Base-by-base conservation (phyloP, 2,329 filamentous ascomycete species). In the Alternaria conjuncta region DNA sequence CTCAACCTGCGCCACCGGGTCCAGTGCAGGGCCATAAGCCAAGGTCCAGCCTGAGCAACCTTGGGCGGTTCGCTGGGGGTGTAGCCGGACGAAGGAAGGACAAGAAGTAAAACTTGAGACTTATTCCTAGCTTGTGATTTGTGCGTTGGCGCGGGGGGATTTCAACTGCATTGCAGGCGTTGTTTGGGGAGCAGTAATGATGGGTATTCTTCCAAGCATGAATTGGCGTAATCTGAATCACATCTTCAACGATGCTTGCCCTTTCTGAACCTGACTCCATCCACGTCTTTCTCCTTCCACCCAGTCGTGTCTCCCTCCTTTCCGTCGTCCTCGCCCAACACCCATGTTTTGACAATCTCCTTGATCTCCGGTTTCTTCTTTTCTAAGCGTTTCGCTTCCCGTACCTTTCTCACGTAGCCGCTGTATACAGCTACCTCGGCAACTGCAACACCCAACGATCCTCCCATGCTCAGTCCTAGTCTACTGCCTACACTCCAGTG, bases 401-500 rank as follows among this genome's bases (percentile, higher is more conserved):
- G 84, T 71, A 94, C 84, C 64, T 91, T 87, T 83, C 90, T 88
- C 47, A 93, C 84, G 74, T 94, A 96, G 5, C 89, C 90, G 8
- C 86, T 86, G 74, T 95, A 95, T 6, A 96, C 89, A 1, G 87
- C 89, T 1, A 95, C 90, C 78, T 96, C 92, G 0, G 92, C 92
- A 32, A 93, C 81, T 2, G 88, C 92, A 0, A 95, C 90, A 0
- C 92, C 74, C 1, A 90, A 81, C 64, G 89, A 90, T 1, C 92
- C 91, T 7, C 86, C 87, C 82, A 96, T 85, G 30, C 90, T 90
- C 54, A 94, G 79, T 43, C 91, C 90, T 64, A 96, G 75, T 25
- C 92, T 83, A 46, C 88, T 86, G 0, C 92, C 89, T 1, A 90
- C 86, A 66, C 86, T 90, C 92, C 92, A 95, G 86, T 91, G 92